A percentile compares a stretch with the other conserved stretches of the same genome.
Evolutionary conservation across 192 early-diverging fungal genomes (phyloP).

Genomic region (Rhizoclosmatium globosum): DNA sequence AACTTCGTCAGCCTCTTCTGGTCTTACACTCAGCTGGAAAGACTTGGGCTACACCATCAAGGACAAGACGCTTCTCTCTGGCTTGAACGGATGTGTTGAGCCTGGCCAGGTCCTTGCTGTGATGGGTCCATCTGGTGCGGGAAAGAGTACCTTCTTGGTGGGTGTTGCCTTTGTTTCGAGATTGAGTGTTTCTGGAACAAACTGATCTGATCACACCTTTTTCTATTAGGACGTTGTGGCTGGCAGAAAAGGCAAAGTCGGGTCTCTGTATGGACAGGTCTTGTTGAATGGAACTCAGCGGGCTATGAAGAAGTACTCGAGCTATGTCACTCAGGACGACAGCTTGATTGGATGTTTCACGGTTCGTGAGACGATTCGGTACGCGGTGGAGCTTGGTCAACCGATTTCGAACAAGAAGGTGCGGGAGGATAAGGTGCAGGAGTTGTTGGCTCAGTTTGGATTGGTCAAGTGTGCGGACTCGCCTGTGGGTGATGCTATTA

Average conservation of each 20-base stretch:
- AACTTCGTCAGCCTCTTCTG: not conserved
- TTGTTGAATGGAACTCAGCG: conserved; percentile 39
- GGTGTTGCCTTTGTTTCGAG: not conserved
- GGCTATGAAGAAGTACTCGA: conserved; percentile 37
- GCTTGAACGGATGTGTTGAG: conserved; percentile 62
- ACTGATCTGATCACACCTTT: not conserved
- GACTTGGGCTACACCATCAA: conserved; percentile 16
- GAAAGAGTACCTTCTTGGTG: conserved; percentile 47
- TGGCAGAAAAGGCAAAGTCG: conserved; percentile 17
- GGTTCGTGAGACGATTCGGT: conserved; percentile 60
- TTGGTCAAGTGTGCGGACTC: conserved; percentile 61
- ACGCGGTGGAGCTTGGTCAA: conserved; percentile 18
- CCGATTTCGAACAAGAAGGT: conserved; percentile 11
- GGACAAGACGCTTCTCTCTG: conserved; percentile 34
- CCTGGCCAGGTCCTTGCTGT: conserved; percentile 64
- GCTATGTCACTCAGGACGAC: conserved; percentile 47
- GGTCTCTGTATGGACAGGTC: conserved; percentile 27
- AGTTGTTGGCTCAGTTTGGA: conserved; percentile 65
- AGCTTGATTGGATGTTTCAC: conserved; percentile 59
- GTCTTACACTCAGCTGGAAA: conserved; percentile 23
- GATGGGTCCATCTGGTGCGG: conserved; percentile 61
- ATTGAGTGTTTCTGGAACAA: not conserved
- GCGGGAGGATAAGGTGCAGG: conserved; percentile 65
- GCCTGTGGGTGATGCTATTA: conserved; percentile 69
- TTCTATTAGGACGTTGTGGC: conserved; percentile 11